Evolutionary conservation across 345 rosid genomes (phyloP).

Genomic region (Citrus inodora): DNA sequence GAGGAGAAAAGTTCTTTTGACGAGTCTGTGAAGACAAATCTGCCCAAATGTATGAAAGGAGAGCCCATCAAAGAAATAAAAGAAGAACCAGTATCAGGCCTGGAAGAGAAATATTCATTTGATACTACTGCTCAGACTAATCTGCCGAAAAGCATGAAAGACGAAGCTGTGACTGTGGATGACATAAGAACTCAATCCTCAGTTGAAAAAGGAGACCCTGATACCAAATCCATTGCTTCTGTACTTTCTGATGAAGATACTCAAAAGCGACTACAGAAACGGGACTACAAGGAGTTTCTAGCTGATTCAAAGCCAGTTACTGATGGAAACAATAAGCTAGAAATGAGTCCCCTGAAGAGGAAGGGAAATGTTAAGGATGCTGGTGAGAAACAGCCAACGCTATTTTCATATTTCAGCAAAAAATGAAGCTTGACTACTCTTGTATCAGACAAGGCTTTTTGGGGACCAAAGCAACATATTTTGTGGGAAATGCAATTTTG

Average conservation of each 20-base stretch:
- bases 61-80: slow-evolving; percentile 9
- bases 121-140: slow-evolving; percentile 3
- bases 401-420: slow-evolving; percentile 56
- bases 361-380: slow-evolving; percentile 36
- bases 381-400: slow-evolving; percentile 54
- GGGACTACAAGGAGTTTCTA: slow-evolving; percentile 33
- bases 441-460: background rate
- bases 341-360: slow-evolving; percentile 35
- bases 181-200: slow-evolving; percentile 8
- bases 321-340: slow-evolving; percentile 12
- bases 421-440: slow-evolving; percentile 14
- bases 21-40: slow-evolving; percentile 10
- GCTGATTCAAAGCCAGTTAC: slow-evolving; percentile 29
- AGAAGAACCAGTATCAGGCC: background rate
- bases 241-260: slow-evolving; percentile 13
- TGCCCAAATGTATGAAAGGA: slow-evolving; percentile 18
- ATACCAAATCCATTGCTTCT: slow-evolving; percentile 11
- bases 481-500: background rate
- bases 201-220: slow-evolving; percentile 9
- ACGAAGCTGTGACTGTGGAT: slow-evolving; percentile 21
- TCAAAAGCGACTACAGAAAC: slow-evolving; percentile 33
- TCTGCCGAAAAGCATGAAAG: background rate
- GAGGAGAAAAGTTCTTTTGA: slow-evolving; percentile 21
- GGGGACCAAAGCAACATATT: background rate
- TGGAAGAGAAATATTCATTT: background rate